Conservation (phyloP, 2,329 filamentous ascomycete genomes). For the Diplodia mutila region DNA sequence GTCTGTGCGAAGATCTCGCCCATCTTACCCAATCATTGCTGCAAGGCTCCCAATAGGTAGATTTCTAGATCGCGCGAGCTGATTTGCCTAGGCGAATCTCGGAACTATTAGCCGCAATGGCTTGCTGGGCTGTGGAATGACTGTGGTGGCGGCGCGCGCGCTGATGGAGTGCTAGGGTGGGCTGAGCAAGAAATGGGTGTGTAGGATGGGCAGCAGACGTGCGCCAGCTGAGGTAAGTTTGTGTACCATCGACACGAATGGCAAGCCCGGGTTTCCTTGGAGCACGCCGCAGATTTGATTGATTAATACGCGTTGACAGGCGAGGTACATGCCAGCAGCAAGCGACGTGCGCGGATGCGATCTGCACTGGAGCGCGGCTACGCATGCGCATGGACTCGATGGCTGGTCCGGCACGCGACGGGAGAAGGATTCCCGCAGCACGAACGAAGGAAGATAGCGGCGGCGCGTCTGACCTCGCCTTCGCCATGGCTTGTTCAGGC, state of each 20-base stretch:
- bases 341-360: background rate
- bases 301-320: background rate
- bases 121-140: constrained; percentile 2
- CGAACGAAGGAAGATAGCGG: background rate
- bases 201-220: background rate
- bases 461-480: constrained; percentile 9
- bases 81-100: constrained; percentile 1
- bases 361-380: constrained; percentile 2
- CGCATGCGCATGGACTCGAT: background rate
- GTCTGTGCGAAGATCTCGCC: constrained; percentile 6
- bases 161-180: constrained; percentile 2
- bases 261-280: background rate
- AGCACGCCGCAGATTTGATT: background rate
- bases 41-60: background rate
- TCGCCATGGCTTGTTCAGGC: background rate
- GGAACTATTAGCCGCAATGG: constrained; percentile 4
- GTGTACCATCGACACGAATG: background rate
- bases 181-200: background rate
- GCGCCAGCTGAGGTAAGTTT: background rate
- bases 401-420: background rate
- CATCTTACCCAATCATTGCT: background rate
- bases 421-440: background rate
- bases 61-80: background rate
- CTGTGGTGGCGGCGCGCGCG: constrained; percentile 1
- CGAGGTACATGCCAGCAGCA: constrained; percentile 19